Percentiles rank a stretch among this genome's conserved stretches.
phyloP scores from a whole-genome alignment of 1,284 basidiomycete species.

The Boletus smithii region DNA sequence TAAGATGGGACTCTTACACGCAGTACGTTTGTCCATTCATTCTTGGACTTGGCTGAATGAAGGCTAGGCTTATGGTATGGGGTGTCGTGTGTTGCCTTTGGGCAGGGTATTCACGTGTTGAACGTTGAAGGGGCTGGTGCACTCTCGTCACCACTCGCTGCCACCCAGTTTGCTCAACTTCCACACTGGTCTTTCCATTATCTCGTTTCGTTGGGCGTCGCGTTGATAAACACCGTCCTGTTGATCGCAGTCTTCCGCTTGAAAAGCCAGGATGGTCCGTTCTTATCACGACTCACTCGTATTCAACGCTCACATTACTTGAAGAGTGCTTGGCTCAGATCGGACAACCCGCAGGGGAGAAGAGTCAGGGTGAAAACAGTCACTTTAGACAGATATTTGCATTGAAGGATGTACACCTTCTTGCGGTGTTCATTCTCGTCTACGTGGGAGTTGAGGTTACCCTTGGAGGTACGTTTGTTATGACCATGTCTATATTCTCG shows the following conservation, averaged over 20 bases:
- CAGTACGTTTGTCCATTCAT: conserved; percentile 14
- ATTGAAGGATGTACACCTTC: conserved; percentile 46
- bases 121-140: conserved; percentile 51
- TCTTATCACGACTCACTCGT: not conserved
- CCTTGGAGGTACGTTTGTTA: conserved; percentile 39
- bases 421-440: conserved; percentile 51
- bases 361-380: conserved; percentile 32
- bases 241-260: conserved; percentile 52
- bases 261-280: conserved; percentile 52
- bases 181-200: conserved; percentile 63
- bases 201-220: conserved; percentile 55
- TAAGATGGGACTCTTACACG: conserved; percentile 33
- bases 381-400: conserved; percentile 50
- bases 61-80: conserved; percentile 34
- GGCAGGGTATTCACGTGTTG: not conserved
- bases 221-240: conserved; percentile 42
- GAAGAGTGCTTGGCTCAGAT: conserved; percentile 33
- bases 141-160: conserved; percentile 54
- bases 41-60: not conserved
- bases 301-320: conserved; percentile 8
- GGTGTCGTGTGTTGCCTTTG: not conserved
- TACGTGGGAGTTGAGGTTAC: conserved; percentile 62
- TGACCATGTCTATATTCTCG: not conserved
- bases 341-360: conserved; percentile 31
- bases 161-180: conserved; percentile 58